phyloP scores from a whole-genome alignment of 2,329 filamentous ascomycete species.

The Cytospora paraplurivora region DNA sequence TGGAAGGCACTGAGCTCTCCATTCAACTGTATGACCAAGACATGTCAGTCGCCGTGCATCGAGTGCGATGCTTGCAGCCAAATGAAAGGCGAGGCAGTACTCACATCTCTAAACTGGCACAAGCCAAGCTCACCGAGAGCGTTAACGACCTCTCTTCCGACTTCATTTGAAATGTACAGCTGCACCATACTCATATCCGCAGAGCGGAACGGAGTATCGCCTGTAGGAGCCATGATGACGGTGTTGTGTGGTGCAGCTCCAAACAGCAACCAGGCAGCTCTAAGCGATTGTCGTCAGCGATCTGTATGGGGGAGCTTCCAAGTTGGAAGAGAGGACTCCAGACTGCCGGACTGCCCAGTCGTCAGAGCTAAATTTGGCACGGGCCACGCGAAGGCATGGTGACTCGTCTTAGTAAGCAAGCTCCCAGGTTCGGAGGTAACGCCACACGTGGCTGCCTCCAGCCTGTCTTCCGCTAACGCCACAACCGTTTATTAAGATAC shows the following conservation, averaged over 20 bases:
- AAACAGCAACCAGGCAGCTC: constrained; percentile 13
- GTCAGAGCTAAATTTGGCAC: constrained; percentile 1
- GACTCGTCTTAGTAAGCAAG: no score
- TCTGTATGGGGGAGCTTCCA: constrained; percentile 17
- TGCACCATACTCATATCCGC: constrained; percentile 99
- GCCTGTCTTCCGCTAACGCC: no score
- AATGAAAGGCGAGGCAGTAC: constrained; percentile 38
- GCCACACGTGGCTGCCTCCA: neutral
- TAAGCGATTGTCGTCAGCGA: constrained; percentile 26
- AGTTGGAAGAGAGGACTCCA: neutral
- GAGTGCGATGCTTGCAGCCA: constrained; percentile 17
- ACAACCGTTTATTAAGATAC: no score
- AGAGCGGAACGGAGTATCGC: constrained; percentile 98
- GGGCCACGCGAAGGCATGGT: neutral
- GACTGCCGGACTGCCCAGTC: neutral
- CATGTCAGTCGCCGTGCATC: constrained; percentile 29
- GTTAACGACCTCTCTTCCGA: constrained; percentile 95
- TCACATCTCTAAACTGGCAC: constrained; percentile 96
- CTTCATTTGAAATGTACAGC: constrained; percentile 99
- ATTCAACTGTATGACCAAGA: constrained; percentile 68
- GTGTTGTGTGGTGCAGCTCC: constrained; percentile 28
- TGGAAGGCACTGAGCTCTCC: constrained; percentile 92
- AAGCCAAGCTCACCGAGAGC: constrained; percentile 93
- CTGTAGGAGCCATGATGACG: constrained; percentile 61
- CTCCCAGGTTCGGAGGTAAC: neutral